Evolutionary conservation across 495 filamentous ascomycete genomes (phyloP), one percentile per base, ranked within the genome.

Genomic region (Amphirosellinia nigrospora): DNA sequence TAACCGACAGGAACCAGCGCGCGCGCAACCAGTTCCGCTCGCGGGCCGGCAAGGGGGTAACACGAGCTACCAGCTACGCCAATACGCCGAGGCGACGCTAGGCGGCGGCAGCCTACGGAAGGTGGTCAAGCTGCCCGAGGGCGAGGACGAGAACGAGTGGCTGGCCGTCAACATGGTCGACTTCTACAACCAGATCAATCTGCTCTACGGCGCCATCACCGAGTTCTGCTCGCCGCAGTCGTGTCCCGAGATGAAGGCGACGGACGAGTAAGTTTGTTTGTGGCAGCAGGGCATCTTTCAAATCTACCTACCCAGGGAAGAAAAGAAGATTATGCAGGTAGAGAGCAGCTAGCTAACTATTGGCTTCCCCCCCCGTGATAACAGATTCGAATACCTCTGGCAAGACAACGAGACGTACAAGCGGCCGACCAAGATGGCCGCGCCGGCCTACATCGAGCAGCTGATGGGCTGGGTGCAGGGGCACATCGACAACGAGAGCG

Each of bases 121-220:
- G 83, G 94, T 96, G 41, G 96, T 99, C 71, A 96, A 93, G 85
- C 84, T 98, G 55, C 96, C 96, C 16, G 96, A 99, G 78, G 96
- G 96, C 53, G 96, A 99, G 77, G 96, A 98, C 82, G 82, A 94
- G 80, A 96, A 96, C 79, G 96, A 99, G 81, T 99, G 96, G 96
- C 82, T 98, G 70, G 96, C 96, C 30, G 96, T 98, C 59, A 98
- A 99, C 79, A 95, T 99, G 77, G 96, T 99, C 83, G 96, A 99
- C 80, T 99, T 99, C 82, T 99, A 98, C 89, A 99, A 98, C 83
- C 96, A 99, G 80, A 96, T 98, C 80, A 99, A 99, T 82, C 89
- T 99, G 32, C 91, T 99, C 64, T 99, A 99, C 80, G 96, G 96
- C 69, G 94, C 96, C 66, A 98, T 99, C 78, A 99, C 96, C 64